Conservation (phyloP, 805 yeast genomes). For the Saccharomycopsis malanga region DNA sequence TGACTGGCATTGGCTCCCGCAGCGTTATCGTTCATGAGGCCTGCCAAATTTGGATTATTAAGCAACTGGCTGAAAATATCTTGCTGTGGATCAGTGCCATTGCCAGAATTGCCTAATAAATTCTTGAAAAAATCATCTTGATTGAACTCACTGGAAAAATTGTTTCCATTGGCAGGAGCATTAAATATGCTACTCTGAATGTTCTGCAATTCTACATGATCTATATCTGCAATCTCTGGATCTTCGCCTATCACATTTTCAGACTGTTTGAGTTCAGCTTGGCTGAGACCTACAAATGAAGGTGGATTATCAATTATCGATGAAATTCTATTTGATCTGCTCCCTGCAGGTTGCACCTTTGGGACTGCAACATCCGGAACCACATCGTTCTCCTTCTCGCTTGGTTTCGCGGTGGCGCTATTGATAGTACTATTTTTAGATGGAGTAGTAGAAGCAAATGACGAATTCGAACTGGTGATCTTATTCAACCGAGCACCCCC, state of each 20-base stretch:
- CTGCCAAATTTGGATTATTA: not conserved
- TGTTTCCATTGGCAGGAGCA: not conserved
- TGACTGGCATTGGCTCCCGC: not conserved
- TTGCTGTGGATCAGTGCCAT: not conserved
- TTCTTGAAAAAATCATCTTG: constrained; percentile 1
- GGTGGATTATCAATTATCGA: constrained; percentile 18
- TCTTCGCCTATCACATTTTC: constrained; percentile 1
- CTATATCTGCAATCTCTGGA: constrained; percentile 10
- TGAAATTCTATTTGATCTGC: constrained; percentile 17
- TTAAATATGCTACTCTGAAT: not conserved
- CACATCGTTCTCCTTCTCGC: not conserved
- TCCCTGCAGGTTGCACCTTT: not conserved
- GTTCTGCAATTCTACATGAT: not conserved
- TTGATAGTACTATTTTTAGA: not conserved
- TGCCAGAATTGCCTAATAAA: not conserved
- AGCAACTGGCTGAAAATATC: constrained; percentile 6
- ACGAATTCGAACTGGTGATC: constrained; percentile 20
- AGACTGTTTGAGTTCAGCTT: not conserved
- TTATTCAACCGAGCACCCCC: constrained; percentile 16
- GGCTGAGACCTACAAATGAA: not conserved
- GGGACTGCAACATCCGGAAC: not conserved
- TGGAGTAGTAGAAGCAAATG: constrained; percentile 9
- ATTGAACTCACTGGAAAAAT: not conserved
- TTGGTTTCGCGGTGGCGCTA: not conserved
- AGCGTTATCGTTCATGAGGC: not conserved